These are phyloP conservation scores for Abrus precatorius DNA, from an alignment of 306 rosid genomes.

Conservation along the genomic window DNA sequence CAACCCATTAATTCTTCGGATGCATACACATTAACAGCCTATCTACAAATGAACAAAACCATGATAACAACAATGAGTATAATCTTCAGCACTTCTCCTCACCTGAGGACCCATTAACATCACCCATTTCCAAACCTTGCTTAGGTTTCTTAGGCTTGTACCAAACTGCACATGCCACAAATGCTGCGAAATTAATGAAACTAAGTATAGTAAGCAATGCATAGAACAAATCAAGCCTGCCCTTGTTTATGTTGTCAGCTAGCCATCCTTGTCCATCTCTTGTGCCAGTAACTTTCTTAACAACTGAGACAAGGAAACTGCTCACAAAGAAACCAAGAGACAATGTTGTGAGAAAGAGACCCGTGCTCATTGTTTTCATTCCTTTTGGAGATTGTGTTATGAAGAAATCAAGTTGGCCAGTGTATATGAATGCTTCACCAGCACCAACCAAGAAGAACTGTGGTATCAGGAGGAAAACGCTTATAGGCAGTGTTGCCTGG, in stretches of 20 bases:
- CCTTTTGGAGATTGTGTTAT: slow-evolving; percentile 93
- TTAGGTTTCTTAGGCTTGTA: slow-evolving; percentile 68
- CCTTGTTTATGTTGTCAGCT: slow-evolving; percentile 73
- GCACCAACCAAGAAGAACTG: slow-evolving; percentile 90
- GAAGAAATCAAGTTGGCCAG: slow-evolving; percentile 97
- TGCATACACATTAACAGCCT: slow-evolving; percentile 16
- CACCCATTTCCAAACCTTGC: slow-evolving; percentile 55
- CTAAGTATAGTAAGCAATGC: slow-evolving; percentile 72
- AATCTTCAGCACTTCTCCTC: slow-evolving; percentile 63
- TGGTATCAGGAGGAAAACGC: slow-evolving; percentile 83
- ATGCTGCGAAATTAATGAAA: slow-evolving; percentile 67
- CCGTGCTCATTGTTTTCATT: slow-evolving; percentile 98
- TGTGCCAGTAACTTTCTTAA: slow-evolving; percentile 66
- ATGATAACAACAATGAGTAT: neutral
- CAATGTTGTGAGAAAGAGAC: slow-evolving; percentile 84
- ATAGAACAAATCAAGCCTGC: slow-evolving; percentile 89
- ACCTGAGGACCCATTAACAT: slow-evolving; percentile 42
- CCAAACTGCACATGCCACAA: slow-evolving; percentile 68
- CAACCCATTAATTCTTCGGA: slow-evolving; percentile 14
- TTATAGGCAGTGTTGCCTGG: slow-evolving; percentile 64
- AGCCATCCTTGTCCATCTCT: slow-evolving; percentile 82
- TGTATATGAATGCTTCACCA: slow-evolving; percentile 96
- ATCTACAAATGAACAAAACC: slow-evolving; percentile 36
- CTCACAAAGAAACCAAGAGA: slow-evolving; percentile 91
- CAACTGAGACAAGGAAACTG: slow-evolving; percentile 79